Evolutionary conservation across 148 eudicot species (phyloP).

Genomic region (Beta vulgaris): DNA sequence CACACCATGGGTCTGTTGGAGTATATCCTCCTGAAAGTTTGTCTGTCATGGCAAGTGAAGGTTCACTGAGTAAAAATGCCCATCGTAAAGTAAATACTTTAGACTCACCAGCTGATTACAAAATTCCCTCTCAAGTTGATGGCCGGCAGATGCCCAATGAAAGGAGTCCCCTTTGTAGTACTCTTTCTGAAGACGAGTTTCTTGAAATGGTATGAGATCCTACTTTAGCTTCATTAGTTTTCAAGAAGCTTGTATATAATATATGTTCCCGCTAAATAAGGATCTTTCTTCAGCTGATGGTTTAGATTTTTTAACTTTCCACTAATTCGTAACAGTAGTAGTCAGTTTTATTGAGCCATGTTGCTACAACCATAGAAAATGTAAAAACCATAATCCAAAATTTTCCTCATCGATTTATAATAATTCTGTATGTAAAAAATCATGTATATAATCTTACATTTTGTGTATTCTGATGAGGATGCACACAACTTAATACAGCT

Average conservation of each 20-base stretch:
- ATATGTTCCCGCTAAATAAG: neutral
- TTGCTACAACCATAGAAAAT: neutral
- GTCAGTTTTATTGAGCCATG: neutral
- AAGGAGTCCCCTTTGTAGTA: constrained; percentile 43
- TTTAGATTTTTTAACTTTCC: neutral
- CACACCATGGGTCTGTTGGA: constrained; percentile 38
- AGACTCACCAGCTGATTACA: constrained; percentile 31
- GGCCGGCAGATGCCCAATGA: constrained; percentile 48
- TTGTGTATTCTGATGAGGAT: neutral
- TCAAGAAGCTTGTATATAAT: neutral
- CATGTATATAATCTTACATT: neutral
- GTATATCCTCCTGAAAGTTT: constrained; percentile 29
- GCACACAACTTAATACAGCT: neutral
- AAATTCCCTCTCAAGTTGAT: constrained; percentile 36
- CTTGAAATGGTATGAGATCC: constrained; percentile 70
- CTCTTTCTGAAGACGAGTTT: constrained; percentile 70
- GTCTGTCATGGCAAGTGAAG: constrained; percentile 34
- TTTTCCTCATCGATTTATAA: too few species aligned
- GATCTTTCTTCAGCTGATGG: neutral
- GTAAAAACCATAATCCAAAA: neutral
- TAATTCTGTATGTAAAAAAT: neutral
- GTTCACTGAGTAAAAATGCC: constrained; percentile 26
- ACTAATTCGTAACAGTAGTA: neutral
- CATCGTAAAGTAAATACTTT: constrained; percentile 23
- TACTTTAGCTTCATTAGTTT: constrained; percentile 12